These are phyloP conservation scores for Scheffersomyces quercinus DNA, from an alignment of 1,139 yeast species.

Conservation along the genomic window DNA sequence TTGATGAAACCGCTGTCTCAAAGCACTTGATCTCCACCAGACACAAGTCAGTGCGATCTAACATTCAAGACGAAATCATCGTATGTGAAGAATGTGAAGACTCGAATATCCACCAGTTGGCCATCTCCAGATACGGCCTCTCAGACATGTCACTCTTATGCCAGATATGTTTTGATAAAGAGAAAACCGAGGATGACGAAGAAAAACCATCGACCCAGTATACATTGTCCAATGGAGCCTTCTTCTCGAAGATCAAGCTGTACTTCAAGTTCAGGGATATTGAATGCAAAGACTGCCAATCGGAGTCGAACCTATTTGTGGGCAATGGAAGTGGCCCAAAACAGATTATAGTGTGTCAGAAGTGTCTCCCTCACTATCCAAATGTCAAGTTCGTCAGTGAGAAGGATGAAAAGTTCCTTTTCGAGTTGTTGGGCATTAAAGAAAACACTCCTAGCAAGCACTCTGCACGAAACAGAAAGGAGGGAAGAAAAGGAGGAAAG, in stretches of 20 bases:
- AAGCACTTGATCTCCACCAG: constrained; percentile 55
- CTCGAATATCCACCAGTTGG: constrained; percentile 54
- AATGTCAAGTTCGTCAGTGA: constrained; percentile 42
- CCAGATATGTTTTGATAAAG: constrained; percentile 45
- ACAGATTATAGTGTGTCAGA: constrained; percentile 38
- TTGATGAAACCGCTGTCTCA: constrained; percentile 22
- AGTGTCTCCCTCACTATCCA: constrained; percentile 30
- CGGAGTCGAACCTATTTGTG: constrained; percentile 42
- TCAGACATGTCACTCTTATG: constrained; percentile 56
- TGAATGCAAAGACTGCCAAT: constrained; percentile 45
- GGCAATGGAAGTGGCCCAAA: constrained; percentile 15
- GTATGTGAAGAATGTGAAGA: constrained; percentile 61
- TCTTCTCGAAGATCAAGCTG: constrained; percentile 47
- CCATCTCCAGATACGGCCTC: constrained; percentile 54
- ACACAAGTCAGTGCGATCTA: constrained; percentile 48
- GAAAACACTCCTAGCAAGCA: constrained; percentile 31
- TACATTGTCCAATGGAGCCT: constrained; percentile 54
- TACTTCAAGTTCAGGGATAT: constrained; percentile 54
- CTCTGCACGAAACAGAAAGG: constrained; percentile 17
- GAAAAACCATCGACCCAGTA: constrained; percentile 53
- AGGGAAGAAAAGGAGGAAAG: constrained; percentile 29
- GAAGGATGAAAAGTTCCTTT: constrained; percentile 48
- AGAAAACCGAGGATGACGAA: constrained; percentile 41
- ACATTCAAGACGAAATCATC: constrained; percentile 38
- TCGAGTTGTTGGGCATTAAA: constrained; percentile 49